A percentile compares a stretch with the other conserved stretches of the same genome.
These are phyloP conservation scores for Pseudoturritis turrita DNA, from an alignment of 345 rosid genomes.

Conservation along the genomic window DNA sequence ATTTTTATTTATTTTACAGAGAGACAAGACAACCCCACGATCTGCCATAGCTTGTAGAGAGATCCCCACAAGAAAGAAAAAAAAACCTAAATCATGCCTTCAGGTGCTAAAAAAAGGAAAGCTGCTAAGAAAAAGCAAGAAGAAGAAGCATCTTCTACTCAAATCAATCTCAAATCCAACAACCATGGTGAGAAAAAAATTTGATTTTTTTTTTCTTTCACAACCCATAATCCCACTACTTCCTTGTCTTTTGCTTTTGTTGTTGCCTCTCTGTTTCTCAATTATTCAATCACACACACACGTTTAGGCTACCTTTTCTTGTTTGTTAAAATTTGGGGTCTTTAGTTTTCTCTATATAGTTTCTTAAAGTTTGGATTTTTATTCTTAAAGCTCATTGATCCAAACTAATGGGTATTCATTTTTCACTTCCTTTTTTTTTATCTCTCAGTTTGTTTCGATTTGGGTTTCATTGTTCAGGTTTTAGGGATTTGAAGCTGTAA, in stretches of 20 bases:
- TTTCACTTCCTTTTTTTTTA: neutral
- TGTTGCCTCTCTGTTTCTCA: constrained; percentile 33
- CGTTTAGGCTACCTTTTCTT: constrained; percentile 4
- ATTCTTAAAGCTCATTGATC: constrained; percentile 5
- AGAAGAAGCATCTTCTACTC: constrained; percentile 38
- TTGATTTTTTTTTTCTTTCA: neutral
- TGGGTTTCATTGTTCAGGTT: neutral
- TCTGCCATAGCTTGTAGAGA: constrained; percentile 31
- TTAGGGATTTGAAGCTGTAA: constrained; percentile 7
- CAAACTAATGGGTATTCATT: constrained; percentile 33
- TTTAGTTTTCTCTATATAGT: neutral
- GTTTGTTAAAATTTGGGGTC: neutral
- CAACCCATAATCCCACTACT: neutral
- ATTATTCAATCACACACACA: constrained; percentile 17
- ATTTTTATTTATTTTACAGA: constrained; percentile 4
- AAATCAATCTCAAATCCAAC: constrained; percentile 31
- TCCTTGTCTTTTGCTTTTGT: neutral
- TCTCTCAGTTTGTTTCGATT: neutral
- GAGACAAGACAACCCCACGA: constrained; percentile 26
- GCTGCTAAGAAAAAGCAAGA: constrained; percentile 89
- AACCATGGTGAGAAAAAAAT: constrained; percentile 45
- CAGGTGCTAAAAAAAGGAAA: constrained; percentile 84
- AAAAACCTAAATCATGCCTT: constrained; percentile 55
- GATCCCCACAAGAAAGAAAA: constrained; percentile 22
- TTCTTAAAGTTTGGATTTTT: constrained; percentile 11